A percentile compares a stretch with the other conserved stretches of the same genome.
These are phyloP conservation scores for Acacia concinna DNA, from an alignment of 331 rosid genomes.

Conservation along the genomic window DNA sequence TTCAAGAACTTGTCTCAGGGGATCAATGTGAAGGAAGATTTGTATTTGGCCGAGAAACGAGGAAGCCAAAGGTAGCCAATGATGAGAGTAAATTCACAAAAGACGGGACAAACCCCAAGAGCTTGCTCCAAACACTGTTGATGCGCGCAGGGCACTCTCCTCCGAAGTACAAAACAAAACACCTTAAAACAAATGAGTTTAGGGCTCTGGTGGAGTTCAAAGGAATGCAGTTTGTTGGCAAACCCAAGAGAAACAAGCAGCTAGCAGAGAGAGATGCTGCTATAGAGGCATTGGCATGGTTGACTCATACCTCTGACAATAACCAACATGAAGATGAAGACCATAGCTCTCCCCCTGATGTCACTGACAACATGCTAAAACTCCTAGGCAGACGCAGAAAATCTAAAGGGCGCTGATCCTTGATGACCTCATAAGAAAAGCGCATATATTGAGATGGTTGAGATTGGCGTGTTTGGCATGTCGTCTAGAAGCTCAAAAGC, in stretches of 20 bases:
- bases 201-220: constrained; percentile 94
- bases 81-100: constrained; percentile 67
- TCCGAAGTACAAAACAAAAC: constrained; percentile 90
- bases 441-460: neutral
- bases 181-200: constrained; percentile 91
- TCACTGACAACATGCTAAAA: constrained; percentile 94
- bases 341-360: constrained; percentile 64
- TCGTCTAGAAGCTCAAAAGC: neutral
- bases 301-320: constrained; percentile 88
- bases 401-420: constrained; percentile 54
- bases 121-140: constrained; percentile 84
- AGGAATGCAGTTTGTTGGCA: constrained; percentile 97
- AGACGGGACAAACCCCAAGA: constrained; percentile 93
- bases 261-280: constrained; percentile 98
- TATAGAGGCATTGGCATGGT: constrained; percentile 94
- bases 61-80: constrained; percentile 51
- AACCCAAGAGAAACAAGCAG: constrained; percentile 91
- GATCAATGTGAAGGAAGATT: constrained; percentile 98
- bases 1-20: constrained; percentile 80
- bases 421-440: neutral
- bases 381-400: constrained; percentile 77
- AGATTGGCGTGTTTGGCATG: neutral
- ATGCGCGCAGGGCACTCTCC: constrained; percentile 97
- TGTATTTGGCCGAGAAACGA: constrained; percentile 87
- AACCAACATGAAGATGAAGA: constrained; percentile 41